Base-by-base conservation (phyloP, 352 stramenopile species). In the Globisporangium uncinulatum region DNA sequence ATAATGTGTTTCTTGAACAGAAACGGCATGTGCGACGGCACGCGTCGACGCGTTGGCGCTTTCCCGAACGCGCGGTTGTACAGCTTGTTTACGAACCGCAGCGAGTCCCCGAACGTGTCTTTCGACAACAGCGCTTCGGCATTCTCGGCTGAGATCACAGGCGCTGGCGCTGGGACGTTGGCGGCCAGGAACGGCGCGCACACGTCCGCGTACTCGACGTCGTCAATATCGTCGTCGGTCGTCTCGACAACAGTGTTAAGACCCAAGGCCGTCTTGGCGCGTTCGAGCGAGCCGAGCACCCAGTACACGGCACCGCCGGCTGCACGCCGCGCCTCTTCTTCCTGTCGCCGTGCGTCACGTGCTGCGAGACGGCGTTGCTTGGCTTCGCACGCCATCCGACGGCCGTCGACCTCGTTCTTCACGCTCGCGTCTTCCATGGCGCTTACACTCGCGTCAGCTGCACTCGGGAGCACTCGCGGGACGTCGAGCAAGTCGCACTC, bases 21-120 rank as follows among this genome's bases (percentile, higher is more conserved):
- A 57, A 98, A 97, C 21, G 94, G 92, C 90, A 98, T 97, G 73
- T 98, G 93, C 3, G 94, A 96, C 20, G 90, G 91, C 44, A 98
- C 93, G 42, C 92, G 87, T 13, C 89, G 79, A 10, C 77, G 73
- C 11, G 68, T 61, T 1, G 64, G 55, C 0, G 80, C 73, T 58
- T 92, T 96, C 14, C 92, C 90, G 62, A 97, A 97, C 31, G 63
- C 76, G 43, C 88, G 75, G 59, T 93, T 95, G 65, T 97, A 97
- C 15, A 98, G 58, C 19, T 91, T 87, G 70, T 98, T 97, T 2
- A 97, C 90, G 59, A 94, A 89, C 19, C 94, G 82, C 1, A 98
- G 64, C 8, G 90, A 97, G 43, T 96, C 85, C 7, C 87, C 89
- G 58, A 97, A 98, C 20, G 89, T 97, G 63, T 98, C 92, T 46